Percentiles rank a stretch among this genome's conserved stretches.
These are phyloP conservation scores for Vaccinium darrowii DNA, from an alignment of 148 eudicot species.

Conservation along the genomic window DNA sequence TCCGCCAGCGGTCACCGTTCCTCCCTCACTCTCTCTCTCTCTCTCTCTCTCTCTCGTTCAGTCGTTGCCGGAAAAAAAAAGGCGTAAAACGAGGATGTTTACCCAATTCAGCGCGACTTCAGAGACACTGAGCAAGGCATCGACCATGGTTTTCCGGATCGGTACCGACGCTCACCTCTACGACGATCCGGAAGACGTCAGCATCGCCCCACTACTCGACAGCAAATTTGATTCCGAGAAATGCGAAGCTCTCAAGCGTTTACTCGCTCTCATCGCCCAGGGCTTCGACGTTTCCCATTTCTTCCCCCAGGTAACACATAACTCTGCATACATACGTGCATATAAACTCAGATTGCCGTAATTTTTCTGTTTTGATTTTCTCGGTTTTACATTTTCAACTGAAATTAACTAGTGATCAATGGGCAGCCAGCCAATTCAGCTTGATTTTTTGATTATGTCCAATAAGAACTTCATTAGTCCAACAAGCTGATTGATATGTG, in stretches of 20 bases:
- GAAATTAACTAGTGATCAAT: not conserved
- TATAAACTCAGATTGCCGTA: not conserved
- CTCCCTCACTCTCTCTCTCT: too few relatives aligned
- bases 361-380: not conserved
- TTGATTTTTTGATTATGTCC: not conserved
- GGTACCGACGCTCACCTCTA: conserved; percentile 98
- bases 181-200: conserved; percentile 97
- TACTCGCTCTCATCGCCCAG: conserved; percentile 96
- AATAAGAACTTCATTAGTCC: not conserved
- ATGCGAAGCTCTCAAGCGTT: conserved; percentile 92
- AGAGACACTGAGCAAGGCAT: conserved; percentile 81
- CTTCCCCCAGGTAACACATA: conserved; percentile 77
- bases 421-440: not conserved
- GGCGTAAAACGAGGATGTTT: conserved; percentile 45
- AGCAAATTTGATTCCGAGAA: conserved; percentile 91
- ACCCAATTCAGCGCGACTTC: conserved; percentile 80
- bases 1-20: too few relatives aligned
- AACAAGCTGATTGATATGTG: not conserved
- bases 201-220: conserved; percentile 73
- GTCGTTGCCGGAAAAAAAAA: not conserved
- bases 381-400: not conserved
- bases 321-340: not conserved
- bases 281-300: conserved; percentile 87
- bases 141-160: conserved; percentile 86
- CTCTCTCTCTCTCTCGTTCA: not conserved